Evolutionary conservation across 2,329 filamentous ascomycete genomes (phyloP), one percentile per base, ranked within the genome.

Genomic region (Colletotrichum magnum): DNA sequence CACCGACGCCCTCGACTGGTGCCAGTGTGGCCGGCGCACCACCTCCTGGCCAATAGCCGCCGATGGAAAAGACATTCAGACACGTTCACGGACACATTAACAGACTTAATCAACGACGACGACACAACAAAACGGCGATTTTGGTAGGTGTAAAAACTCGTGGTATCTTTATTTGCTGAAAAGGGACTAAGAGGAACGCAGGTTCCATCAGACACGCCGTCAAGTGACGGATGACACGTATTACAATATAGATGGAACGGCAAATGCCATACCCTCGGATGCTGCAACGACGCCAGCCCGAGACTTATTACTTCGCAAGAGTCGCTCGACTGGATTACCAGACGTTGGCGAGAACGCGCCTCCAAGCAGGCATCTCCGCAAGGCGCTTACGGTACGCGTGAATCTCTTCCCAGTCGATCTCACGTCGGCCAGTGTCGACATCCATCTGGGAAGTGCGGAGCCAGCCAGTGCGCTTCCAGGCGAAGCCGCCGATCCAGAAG

Each of bases 391-490:
- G 83, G 74, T 86, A 83, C n/a, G 80, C 84, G 77, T 90, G 86
- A 78, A 91, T 90, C 52, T 82, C 81, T 10, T 91, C 89, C 88
- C 88, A 92, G 77, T 93, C 87, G 61, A 91, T 84, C 78, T 89
- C 86, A 68, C 90, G 85, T 47, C 90, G 86, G 71, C 90, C 90
- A 43, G 85, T 86, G 76, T 93, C 90, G 64, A 93, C 85, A 72
- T 93, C 90, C 68, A 93, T 92, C 73, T 92, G 81, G n/a, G 83
- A 79, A 3, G 87, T 78, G n/a, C 77, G 84, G 62, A 90, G 82
- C 88, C 88, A 92, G 26, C 86, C 86, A 15, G 82, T 78, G 43
- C 88, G 82, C 84, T 93, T 93, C 90, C 90, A 93, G 71, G 87
- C 6, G 76, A 86, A 92, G 6, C 90, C 88, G 57, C 77, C 75